Evolutionary conservation across 225 moss, liverwort and hornwort species (phyloP), one percentile per base, ranked within the genome.

Genomic region (Asterella californica): DNA sequence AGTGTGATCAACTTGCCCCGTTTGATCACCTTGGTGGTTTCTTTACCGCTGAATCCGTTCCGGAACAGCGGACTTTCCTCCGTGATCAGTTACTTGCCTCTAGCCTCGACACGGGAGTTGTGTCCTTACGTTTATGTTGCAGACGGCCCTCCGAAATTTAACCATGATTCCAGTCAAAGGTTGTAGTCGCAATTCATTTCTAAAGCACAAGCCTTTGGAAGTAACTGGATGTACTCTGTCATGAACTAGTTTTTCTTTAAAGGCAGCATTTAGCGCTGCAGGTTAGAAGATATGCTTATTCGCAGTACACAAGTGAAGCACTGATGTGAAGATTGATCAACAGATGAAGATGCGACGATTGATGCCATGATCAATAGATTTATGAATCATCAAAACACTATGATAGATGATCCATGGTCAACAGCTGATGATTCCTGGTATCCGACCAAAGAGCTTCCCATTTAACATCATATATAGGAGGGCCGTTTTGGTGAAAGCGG

Each of bases 321-420:
- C 71, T 33, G 32, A 74, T 33, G 15, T 33, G 52, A 17, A 48
- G 53, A 7, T 72, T 48, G 72, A 76, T 60, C 34, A 76, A 55
- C 61, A 60, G 76, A 76, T 60, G 76, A 76, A 38, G 60, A 60
- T 42, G 38, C 60, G n/a, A 42, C 15, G 59, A 60, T 76, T 33
- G 76, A 75, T 55, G 75, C 72, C 3, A 72, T 72, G 72, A 72
- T 72, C 25, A 48, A 72, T 46, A 27, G 14, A 12, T 72, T 72
- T 29, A 72, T 25, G 6, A 27, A 22, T 72, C 29, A 72, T 27
- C 72, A 72, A 0, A 30, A 49, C 25, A 25, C n/a, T 14, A 72
- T 72, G 72, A 48, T 48, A 0, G 72, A 72, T 46, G 72, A 72
- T 72, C 72, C 72, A 1, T 72, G 72, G 72, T 72, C 72, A 72